These are phyloP conservation scores for Aspergillus fumigatus DNA, from an alignment of 2,329 filamentous ascomycete species.

Conservation along the genomic window DNA sequence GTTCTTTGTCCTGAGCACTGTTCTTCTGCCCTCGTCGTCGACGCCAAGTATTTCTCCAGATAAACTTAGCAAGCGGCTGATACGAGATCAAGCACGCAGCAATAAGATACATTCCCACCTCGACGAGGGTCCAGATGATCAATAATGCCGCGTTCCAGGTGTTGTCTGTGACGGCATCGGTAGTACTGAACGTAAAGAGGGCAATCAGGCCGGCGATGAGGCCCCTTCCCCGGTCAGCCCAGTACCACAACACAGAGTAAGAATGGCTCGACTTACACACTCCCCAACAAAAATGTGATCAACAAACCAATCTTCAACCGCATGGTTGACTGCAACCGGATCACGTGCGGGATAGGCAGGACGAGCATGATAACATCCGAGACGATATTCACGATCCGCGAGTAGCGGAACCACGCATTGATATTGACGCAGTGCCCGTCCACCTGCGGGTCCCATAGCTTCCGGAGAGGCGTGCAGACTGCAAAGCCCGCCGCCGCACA, in stretches of 20 bases:
- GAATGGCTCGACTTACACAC: background rate
- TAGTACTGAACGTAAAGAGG: background rate
- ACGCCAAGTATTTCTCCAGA: background rate
- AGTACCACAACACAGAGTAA: background rate
- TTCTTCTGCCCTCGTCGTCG: background rate
- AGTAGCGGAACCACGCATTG: slow-evolving; percentile 25
- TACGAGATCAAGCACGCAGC: slow-evolving; percentile 1
- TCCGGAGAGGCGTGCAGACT: background rate
- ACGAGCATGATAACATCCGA: slow-evolving; percentile 33
- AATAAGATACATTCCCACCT: slow-evolving; percentile 1
- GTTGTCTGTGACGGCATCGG: background rate
- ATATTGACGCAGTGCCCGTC: slow-evolving; percentile 21
- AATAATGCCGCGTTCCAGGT: background rate
- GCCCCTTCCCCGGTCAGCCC: background rate
- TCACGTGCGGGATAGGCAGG: slow-evolving; percentile 37
- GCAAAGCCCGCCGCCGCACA: background rate
- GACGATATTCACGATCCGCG: slow-evolving; percentile 33
- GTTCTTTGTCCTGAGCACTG: background rate
- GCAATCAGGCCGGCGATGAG: slow-evolving; percentile 1
- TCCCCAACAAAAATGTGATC: background rate
- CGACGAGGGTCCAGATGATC: background rate
- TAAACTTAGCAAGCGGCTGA: background rate
- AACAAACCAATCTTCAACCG: slow-evolving; percentile 69
- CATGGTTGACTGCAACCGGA: slow-evolving; percentile 69
- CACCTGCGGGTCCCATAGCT: slow-evolving; percentile 2